Evolutionary conservation across 2,329 filamentous ascomycete species (phyloP), one percentile per base, ranked within the genome.

Genomic region (Penicillium sp.): DNA sequence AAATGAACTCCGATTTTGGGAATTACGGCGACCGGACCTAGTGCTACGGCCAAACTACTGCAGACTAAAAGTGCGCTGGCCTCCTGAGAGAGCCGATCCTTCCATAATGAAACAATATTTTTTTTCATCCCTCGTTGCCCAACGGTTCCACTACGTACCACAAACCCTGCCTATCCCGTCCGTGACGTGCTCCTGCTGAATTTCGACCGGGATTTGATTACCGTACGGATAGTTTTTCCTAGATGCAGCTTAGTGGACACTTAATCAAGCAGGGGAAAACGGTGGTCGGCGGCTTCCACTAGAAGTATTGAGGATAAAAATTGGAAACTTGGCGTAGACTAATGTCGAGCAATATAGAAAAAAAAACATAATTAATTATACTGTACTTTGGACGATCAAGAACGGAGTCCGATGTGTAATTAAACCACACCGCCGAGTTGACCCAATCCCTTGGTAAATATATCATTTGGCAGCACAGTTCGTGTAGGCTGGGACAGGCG

Each of bases 121-220:
- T 47, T 26, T 45, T 55, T 49, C 47, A 58, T 61, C 50, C 53
- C 57, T 63, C 57, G 61, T 61, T 63, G 59, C 57, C 57, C 57
- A 59, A 62, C 49, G 53, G 57, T 62, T 26, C 54, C 54, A 58
- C 59, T 53, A 47, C 19, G 16, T 46, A 23, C 31, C 33, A 48
- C 26, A 31, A 42, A 26, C 25, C 21, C 48, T 39, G n/a, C 21
- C 21, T 26, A 23, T 31, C 11, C 45, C 45, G 45, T n/a, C 45
- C 9, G 46, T 49, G 46, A 49, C 46, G 31, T 21, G 45, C 25
- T 10, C 43, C 25, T 27, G 43, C 23, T 48, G 45, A 11, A 8
- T 33, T 21, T 10, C 13, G 26, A n/a, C 26, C 45, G 27, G 45
- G 45, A 2, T 27, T 26, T 13, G 43, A 16, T 44, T 46, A 16